Evolutionary conservation across 495 filamentous ascomycete genomes (phyloP), one percentile per base, ranked within the genome.

Genomic region (Xylaria curta): DNA sequence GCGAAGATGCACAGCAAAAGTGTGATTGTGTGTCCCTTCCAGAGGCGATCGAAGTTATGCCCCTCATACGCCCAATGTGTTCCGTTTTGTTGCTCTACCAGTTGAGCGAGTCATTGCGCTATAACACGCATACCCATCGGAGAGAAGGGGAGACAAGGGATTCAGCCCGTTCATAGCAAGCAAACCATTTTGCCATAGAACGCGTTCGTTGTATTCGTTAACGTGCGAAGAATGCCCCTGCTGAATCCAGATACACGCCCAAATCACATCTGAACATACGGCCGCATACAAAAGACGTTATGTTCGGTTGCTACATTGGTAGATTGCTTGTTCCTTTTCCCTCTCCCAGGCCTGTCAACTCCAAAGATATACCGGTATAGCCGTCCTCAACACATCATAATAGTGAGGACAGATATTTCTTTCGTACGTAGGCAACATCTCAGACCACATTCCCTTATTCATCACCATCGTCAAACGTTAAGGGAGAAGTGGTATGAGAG

Each of bases 1-100:
- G 67, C 56, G 51, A 64, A 64, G 38, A 64, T 46, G 59, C 46
- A 64, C 28, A 56, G 68, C 31, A 70, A 64, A 63, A 13, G 28
- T 24, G 46, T 44, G 36, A 67, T 10, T 33, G 26, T 12, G 60
- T 2, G 24, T 65, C 38, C 69, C 60, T 46, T n/a, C n/a, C 60
- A 31, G 59, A 40, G 28, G 46, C 56, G 36, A 58, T 21, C 46
- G 36, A 44, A 46, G 59, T 33, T 8, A 19, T 21, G 28, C 26
- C 24, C 42, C 42, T 60, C 47, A 2, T 9, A 44, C 58, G 31
- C 46, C 42, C 26, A 49, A 61, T 61, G 15, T 17, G 8, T 49
- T 58, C 47, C 44, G 28, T 68, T 36, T 60, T 42, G 26, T 61
- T 61, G 44, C 26, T 47, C 26, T 47, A 47, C 40, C 26, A 47